Evolutionary conservation across 2,329 filamentous ascomycete genomes (phyloP).

Genomic region (Apiospora aurea): DNA sequence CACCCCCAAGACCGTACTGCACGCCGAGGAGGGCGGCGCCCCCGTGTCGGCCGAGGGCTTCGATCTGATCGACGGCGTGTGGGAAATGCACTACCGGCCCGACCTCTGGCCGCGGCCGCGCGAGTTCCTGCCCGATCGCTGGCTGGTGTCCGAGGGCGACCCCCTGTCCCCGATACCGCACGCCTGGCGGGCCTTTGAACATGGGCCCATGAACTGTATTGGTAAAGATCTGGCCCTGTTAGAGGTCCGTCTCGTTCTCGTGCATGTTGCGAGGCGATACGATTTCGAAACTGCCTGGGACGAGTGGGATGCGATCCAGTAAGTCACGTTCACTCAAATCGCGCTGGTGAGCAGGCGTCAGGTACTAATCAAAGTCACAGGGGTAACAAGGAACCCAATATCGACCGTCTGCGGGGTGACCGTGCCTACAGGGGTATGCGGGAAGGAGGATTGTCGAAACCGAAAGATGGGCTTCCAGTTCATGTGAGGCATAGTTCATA

Average conservation of each 20-base stretch:
- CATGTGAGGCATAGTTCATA: slow-evolving; percentile 29
- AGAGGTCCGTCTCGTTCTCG: slow-evolving; percentile 42
- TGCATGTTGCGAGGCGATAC: slow-evolving; percentile 34
- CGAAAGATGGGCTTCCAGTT: slow-evolving; percentile 26
- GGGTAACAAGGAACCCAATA: background rate
- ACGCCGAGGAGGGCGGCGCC: slow-evolving; percentile 48
- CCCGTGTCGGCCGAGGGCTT: slow-evolving; percentile 46
- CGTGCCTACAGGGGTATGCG: background rate
- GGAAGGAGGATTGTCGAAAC: slow-evolving; percentile 21
- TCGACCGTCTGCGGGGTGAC: slow-evolving; percentile 10
- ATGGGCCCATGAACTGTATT: slow-evolving; percentile 45
- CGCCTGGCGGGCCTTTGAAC: slow-evolving; percentile 47
- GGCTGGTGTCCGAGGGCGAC: slow-evolving; percentile 39
- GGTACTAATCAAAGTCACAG: background rate
- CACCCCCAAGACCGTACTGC: slow-evolving; percentile 40
- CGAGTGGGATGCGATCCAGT: slow-evolving; percentile 26
- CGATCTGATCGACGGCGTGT: slow-evolving; percentile 29
- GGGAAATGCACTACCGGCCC: slow-evolving; percentile 40
- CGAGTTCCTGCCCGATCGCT: slow-evolving; percentile 52
- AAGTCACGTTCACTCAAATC: background rate
- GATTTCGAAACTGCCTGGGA: slow-evolving; percentile 29
- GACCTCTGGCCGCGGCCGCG: slow-evolving; percentile 47
- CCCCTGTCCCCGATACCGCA: slow-evolving; percentile 35
- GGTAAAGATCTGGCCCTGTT: slow-evolving; percentile 47
- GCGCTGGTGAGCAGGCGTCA: background rate